phyloP scores from a whole-genome alignment of 768 basidiomycete species.

The Lactarius hengduanensis region DNA sequence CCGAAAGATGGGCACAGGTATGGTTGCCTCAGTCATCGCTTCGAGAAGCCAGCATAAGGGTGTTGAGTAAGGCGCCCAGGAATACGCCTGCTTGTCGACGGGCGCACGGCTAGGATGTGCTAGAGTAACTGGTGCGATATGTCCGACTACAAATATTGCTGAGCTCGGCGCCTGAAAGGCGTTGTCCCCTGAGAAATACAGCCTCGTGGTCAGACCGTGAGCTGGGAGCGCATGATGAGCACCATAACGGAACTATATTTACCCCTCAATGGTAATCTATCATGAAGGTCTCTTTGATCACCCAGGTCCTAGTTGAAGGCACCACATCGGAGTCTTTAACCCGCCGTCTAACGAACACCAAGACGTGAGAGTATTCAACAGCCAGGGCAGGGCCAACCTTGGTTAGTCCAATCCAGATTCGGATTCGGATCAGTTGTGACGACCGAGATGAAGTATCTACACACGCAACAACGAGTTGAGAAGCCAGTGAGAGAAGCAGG shows the following conservation, averaged over 20 bases:
- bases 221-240: neutral
- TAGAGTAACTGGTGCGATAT: neutral
- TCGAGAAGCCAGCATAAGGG: slow-evolving; percentile 5
- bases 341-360: neutral
- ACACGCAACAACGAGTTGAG: neutral
- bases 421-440: neutral
- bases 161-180: neutral
- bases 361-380: neutral
- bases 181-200: slow-evolving; percentile 5
- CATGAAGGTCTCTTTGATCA: neutral
- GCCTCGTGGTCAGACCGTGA: neutral
- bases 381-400: neutral
- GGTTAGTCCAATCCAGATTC: neutral
- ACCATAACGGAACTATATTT: neutral
- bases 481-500: neutral
- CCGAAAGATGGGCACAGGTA: slow-evolving; percentile 4
- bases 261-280: neutral
- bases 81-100: neutral
- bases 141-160: neutral
- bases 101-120: neutral
- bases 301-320: slow-evolving; percentile 4
- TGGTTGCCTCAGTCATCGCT: neutral
- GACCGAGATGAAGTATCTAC: neutral
- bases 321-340: neutral
- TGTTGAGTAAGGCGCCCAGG: neutral